Conservation (phyloP, 192 early-diverging fungal genomes). For the Pilaira anomala region DNA sequence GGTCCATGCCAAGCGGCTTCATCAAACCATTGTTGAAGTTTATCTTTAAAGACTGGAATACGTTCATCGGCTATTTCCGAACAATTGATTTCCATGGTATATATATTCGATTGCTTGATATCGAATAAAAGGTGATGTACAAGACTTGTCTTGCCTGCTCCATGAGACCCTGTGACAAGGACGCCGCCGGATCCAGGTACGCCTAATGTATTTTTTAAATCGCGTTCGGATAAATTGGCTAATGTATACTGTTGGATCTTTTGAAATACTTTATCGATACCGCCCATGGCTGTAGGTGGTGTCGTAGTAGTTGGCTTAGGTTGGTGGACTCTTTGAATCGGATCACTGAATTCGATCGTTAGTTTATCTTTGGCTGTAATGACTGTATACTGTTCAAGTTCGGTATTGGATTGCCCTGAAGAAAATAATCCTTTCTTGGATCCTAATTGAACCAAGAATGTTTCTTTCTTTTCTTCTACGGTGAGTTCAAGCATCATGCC, state of each 20-base stretch:
- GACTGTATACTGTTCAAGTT: slow-evolving; percentile 7
- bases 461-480: slow-evolving; percentile 20
- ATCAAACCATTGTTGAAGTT: slow-evolving; percentile 56
- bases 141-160: slow-evolving; percentile 73
- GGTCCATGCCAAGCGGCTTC: slow-evolving; percentile 69
- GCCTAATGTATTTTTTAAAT: slow-evolving; percentile 37
- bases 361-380: neutral
- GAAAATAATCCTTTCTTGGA: slow-evolving; percentile 29
- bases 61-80: slow-evolving; percentile 57
- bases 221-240: slow-evolving; percentile 39
- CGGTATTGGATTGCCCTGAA: neutral
- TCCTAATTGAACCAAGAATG: slow-evolving; percentile 40
- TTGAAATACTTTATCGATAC: slow-evolving; percentile 35
- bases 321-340: slow-evolving; percentile 8
- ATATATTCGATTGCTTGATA: slow-evolving; percentile 37
- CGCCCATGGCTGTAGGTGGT: slow-evolving; percentile 37
- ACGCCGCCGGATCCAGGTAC: slow-evolving; percentile 51
- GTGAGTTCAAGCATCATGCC: slow-evolving; percentile 36
- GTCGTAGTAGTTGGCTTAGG: slow-evolving; percentile 8
- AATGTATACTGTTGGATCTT: slow-evolving; percentile 42
- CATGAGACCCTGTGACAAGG: slow-evolving; percentile 66
- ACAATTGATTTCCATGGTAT: slow-evolving; percentile 52
- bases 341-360: slow-evolving; percentile 7
- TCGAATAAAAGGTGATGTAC: slow-evolving; percentile 46
- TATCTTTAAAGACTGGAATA: slow-evolving; percentile 56